A percentile compares a stretch with the other conserved stretches of the same genome.
These are phyloP conservation scores for Zea luxurians DNA, from an alignment of 176 grass and related monocot species.

Conservation along the genomic window DNA sequence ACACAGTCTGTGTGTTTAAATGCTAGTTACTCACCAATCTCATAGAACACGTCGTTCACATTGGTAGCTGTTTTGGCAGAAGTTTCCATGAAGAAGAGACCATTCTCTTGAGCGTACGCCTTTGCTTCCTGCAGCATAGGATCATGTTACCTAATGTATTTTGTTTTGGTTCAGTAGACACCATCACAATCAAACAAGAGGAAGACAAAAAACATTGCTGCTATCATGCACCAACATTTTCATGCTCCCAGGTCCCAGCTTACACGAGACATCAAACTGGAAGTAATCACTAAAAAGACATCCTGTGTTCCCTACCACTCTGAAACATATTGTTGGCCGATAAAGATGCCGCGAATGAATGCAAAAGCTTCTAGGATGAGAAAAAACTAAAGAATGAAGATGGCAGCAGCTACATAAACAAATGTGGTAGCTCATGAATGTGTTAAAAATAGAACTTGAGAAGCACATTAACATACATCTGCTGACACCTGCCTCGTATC, in stretches of 20 bases:
- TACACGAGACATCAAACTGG: background rate
- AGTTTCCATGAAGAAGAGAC: slow-evolving; percentile 88
- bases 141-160: slow-evolving; percentile 1
- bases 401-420: background rate
- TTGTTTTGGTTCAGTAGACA: background rate
- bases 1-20: background rate
- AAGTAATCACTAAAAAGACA: background rate
- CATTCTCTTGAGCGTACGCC: slow-evolving; percentile 79
- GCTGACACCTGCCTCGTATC: slow-evolving; percentile 73
- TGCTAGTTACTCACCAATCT: slow-evolving; percentile 68
- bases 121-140: slow-evolving; percentile 68
- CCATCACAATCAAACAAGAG: background rate
- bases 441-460: background rate
- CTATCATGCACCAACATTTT: background rate
- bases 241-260: background rate
- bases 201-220: background rate
- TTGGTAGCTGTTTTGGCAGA: slow-evolving; percentile 93
- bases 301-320: background rate
- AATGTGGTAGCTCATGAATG: background rate
- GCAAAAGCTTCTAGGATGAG: background rate
- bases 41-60: slow-evolving; percentile 87
- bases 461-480: slow-evolving; percentile 55
- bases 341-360: slow-evolving; percentile 9
- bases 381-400: slow-evolving; percentile 7
- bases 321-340: background rate